Percentiles rank a stretch among this genome's conserved stretches.
phyloP scores from a whole-genome alignment of 108 stramenopile genomes.

The Cyclotella baltica region DNA sequence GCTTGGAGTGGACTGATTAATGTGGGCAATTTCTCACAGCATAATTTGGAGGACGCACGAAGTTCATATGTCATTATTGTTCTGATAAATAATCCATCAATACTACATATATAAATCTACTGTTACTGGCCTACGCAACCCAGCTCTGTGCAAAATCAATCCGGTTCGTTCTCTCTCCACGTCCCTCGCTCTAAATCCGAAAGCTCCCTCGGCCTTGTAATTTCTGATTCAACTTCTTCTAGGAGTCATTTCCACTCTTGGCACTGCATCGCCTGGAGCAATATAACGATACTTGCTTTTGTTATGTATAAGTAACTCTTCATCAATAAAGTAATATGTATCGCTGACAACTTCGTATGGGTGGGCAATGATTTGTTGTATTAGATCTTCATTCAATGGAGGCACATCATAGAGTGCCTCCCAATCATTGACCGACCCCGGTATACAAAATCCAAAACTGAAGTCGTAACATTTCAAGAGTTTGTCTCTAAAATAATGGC shows the following conservation, averaged over 20 bases:
- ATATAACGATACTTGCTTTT: slow-evolving; percentile 78
- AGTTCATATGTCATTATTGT: not conserved
- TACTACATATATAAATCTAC: not conserved
- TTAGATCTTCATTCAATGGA: slow-evolving; percentile 67
- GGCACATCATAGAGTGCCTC: slow-evolving; percentile 80
- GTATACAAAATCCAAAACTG: slow-evolving; percentile 82
- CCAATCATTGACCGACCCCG: slow-evolving; percentile 78
- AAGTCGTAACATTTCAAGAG: slow-evolving; percentile 70
- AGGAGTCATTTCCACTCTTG: not conserved
- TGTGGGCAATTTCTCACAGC: not conserved
- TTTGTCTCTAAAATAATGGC: slow-evolving; percentile 76
- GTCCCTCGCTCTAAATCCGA: not conserved
- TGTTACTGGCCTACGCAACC: no score
- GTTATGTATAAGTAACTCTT: slow-evolving; percentile 81
- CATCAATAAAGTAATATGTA: slow-evolving; percentile 78
- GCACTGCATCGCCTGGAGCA: not conserved
- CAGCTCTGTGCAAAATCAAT: no score
- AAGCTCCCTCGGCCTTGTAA: not conserved
- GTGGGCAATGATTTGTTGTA: slow-evolving; percentile 75
- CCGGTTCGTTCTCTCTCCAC: not conserved
- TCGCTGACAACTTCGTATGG: slow-evolving; percentile 76
- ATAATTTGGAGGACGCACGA: not conserved
- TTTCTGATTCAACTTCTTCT: not conserved
- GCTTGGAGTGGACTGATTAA: slow-evolving; percentile 6
- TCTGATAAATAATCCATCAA: not conserved